Conservation (phyloP, 768 basidiomycete genomes). For the Tricholoma hemisulphureum region DNA sequence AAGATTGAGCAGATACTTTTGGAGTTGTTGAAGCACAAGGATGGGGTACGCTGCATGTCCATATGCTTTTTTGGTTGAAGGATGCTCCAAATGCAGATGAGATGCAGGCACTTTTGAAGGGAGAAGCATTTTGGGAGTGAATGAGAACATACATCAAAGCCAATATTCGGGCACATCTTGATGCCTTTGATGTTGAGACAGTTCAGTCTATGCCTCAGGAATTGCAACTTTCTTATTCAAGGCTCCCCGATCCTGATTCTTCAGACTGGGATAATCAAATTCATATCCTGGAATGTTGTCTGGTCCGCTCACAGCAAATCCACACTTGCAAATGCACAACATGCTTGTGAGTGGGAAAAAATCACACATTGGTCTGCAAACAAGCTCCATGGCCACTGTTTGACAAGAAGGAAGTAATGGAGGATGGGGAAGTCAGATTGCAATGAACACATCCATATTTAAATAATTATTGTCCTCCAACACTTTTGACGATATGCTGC, state of each 20-base stretch:
- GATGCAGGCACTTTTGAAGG: slow-evolving; percentile 20
- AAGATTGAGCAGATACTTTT: slow-evolving; percentile 29
- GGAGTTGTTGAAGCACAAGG: slow-evolving; percentile 42
- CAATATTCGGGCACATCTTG: slow-evolving; percentile 33
- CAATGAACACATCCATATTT: slow-evolving; percentile 19
- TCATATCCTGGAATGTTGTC: slow-evolving; percentile 11
- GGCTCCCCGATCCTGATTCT: slow-evolving; percentile 8
- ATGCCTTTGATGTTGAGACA: slow-evolving; percentile 22
- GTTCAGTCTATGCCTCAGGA: too few relatives aligned
- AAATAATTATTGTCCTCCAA: slow-evolving; percentile 29
- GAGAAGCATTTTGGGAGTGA: slow-evolving; percentile 24
- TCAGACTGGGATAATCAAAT: slow-evolving; percentile 12
- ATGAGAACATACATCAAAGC: slow-evolving; percentile 27
- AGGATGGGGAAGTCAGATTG: slow-evolving; percentile 28
- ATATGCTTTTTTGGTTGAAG: slow-evolving; percentile 38
- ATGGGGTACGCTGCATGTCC: slow-evolving; percentile 39
- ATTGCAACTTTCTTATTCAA: too few relatives aligned
- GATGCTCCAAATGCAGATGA: slow-evolving; percentile 23
- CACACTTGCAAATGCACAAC: slow-evolving; percentile 27
- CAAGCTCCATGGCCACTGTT: slow-evolving; percentile 30
- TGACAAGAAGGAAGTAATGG: slow-evolving; percentile 19
- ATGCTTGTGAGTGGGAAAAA: slow-evolving; percentile 21
- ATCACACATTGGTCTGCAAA: slow-evolving; percentile 36
- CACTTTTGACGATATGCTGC: slow-evolving; percentile 21
- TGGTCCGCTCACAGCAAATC: slow-evolving; percentile 29